Percentiles rank a stretch among this genome's conserved stretches.
Conservation (phyloP, 2,329 filamentous ascomycete species). For the Pseudocercospora vitis region DNA sequence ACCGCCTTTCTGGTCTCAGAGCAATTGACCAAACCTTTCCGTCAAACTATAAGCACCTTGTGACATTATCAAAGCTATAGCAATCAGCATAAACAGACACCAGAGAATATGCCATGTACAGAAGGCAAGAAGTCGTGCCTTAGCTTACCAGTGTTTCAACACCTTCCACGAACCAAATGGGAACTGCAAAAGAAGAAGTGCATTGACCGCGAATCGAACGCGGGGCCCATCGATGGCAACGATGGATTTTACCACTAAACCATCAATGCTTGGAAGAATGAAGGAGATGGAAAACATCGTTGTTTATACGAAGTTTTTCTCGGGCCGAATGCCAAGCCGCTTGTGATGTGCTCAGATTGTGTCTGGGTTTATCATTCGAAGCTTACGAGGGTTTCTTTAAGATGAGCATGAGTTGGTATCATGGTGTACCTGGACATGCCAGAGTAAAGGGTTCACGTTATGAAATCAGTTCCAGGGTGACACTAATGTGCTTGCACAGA, state of each 20-base stretch:
- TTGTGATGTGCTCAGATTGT: not conserved
- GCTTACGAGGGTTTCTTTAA: not conserved
- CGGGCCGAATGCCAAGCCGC: not conserved
- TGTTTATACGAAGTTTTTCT: no score
- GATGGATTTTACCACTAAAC: conserved; percentile 5
- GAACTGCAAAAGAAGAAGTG: conserved; percentile 4
- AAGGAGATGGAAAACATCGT: not conserved
- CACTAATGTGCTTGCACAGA: not conserved
- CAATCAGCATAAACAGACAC: no score
- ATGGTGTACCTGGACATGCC: no score
- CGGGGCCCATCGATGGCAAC: conserved; percentile 3
- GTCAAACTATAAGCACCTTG: no score
- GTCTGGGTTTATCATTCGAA: not conserved
- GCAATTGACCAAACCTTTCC: no score
- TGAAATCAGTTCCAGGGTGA: not conserved
- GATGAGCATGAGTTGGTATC: no score
- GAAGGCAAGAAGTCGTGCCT: no score
- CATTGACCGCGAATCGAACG: conserved; percentile 8
- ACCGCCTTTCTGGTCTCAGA: no score
- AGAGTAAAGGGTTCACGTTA: not conserved
- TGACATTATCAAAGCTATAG: no score
- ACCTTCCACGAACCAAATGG: no score
- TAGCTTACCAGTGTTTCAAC: no score
- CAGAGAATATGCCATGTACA: no score
- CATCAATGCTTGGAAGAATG: not conserved